Evolutionary conservation across 2,329 filamentous ascomycete genomes (phyloP).

Genomic region (Hypoxylon sp.): DNA sequence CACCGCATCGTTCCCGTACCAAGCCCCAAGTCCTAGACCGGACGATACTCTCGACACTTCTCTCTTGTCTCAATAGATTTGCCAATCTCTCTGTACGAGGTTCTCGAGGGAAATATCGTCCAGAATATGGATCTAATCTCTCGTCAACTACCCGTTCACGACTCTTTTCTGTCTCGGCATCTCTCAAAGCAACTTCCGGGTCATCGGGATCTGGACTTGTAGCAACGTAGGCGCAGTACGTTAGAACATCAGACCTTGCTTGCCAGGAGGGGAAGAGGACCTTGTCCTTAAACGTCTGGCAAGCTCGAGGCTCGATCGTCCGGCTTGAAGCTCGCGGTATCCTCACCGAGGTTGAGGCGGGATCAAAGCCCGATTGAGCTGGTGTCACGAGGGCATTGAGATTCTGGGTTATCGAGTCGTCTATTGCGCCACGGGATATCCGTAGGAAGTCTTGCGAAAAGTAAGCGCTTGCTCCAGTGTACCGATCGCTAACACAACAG

Average conservation of each 20-base stretch:
- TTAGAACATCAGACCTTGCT: slow-evolving; percentile 79
- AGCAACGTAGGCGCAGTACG: slow-evolving; percentile 89
- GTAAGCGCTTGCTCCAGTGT: slow-evolving; percentile 8
- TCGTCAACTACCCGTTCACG: slow-evolving; percentile 83
- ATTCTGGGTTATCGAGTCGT: slow-evolving; percentile 93
- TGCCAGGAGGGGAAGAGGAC: slow-evolving; percentile 92
- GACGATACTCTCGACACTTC: slow-evolving; percentile 80
- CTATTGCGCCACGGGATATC: slow-evolving; percentile 81
- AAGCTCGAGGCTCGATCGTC: slow-evolving; percentile 69
- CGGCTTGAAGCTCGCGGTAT: slow-evolving; percentile 59
- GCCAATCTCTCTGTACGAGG: slow-evolving; percentile 83
- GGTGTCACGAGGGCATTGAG: slow-evolving; percentile 89
- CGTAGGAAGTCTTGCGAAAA: slow-evolving; percentile 80
- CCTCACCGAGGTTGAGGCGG: slow-evolving; percentile 75
- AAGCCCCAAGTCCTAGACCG: slow-evolving; percentile 83
- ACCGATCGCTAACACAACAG: background rate
- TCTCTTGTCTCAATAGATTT: slow-evolving; percentile 75
- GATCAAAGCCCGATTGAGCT: slow-evolving; percentile 76
- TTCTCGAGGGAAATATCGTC: slow-evolving; percentile 80
- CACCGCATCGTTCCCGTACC: slow-evolving; percentile 77
- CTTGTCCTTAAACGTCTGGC: slow-evolving; percentile 75
- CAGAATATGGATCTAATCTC: slow-evolving; percentile 89
- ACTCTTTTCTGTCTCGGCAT: slow-evolving; percentile 74
- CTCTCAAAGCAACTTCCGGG: slow-evolving; percentile 74
- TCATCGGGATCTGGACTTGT: slow-evolving; percentile 88